A percentile compares a stretch with the other conserved stretches of the same genome.
These are phyloP conservation scores for Proliferodiscus dingleyae DNA, from an alignment of 2,329 filamentous ascomycete species.

Conservation along the genomic window DNA sequence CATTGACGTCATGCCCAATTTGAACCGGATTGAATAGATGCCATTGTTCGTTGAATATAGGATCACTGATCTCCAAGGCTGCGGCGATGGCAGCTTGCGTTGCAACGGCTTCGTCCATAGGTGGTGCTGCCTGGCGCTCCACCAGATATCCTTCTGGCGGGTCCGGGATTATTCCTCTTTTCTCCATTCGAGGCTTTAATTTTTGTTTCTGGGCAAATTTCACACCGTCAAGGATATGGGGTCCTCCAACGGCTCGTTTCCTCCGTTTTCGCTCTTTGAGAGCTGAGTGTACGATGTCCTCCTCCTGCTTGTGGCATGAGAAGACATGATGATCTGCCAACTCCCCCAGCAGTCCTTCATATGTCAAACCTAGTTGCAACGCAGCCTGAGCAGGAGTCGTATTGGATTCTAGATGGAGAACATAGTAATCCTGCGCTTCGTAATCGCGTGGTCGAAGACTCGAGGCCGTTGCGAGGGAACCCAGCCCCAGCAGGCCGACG, in stretches of 20 bases:
- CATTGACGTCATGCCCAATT: slow-evolving; percentile 86
- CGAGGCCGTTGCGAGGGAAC: slow-evolving; percentile 43
- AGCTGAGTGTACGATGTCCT: slow-evolving; percentile 54
- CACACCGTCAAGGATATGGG: slow-evolving; percentile 66
- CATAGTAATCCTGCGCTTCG: slow-evolving; percentile 84
- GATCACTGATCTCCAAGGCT: slow-evolving; percentile 73
- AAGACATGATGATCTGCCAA: slow-evolving; percentile 83
- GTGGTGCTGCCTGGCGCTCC: slow-evolving; percentile 15
- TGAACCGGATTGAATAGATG: slow-evolving; percentile 83
- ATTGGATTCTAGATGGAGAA: slow-evolving; percentile 70
- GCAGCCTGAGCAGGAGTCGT: slow-evolving; percentile 67
- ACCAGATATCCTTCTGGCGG: slow-evolving; percentile 20
- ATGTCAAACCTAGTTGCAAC: slow-evolving; percentile 64
- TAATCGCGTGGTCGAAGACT: slow-evolving; percentile 61
- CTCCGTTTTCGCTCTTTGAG: slow-evolving; percentile 49
- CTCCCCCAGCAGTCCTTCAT: slow-evolving; percentile 77
- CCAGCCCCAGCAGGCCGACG: slow-evolving; percentile 49
- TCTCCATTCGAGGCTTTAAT: slow-evolving; percentile 55
- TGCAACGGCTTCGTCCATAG: slow-evolving; percentile 40
- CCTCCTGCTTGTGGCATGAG: slow-evolving; percentile 57
- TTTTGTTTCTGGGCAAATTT: slow-evolving; percentile 76
- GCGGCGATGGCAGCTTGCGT: slow-evolving; percentile 57
- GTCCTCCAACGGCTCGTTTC: slow-evolving; percentile 51
- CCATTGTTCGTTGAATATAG: slow-evolving; percentile 93
- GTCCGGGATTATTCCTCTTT: slow-evolving; percentile 35